Evolutionary conservation across 1,284 basidiomycete genomes (phyloP).

Genomic region (Termitomyces sp.): DNA sequence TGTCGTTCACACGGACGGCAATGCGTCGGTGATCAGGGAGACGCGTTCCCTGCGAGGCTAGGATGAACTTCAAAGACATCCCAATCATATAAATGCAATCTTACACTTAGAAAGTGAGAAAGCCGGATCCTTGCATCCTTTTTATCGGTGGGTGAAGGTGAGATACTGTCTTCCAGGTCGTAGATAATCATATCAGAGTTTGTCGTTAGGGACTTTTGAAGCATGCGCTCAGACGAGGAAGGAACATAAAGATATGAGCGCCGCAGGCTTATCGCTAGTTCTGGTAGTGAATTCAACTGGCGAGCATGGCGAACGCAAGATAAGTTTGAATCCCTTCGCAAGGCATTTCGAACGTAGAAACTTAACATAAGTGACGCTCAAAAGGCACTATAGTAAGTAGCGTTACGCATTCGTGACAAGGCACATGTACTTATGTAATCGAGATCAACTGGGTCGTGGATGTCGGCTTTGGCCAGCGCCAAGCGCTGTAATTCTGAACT

Average conservation of each 20-base stretch:
- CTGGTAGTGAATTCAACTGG: not conserved
- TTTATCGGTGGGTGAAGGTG: conserved; percentile 60
- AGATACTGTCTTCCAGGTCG: conserved; percentile 81
- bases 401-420: too few species aligned
- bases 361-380: not conserved
- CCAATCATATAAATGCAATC: conserved; percentile 18
- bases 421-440: not conserved
- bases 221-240: conserved; percentile 72
- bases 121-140: conserved; percentile 55
- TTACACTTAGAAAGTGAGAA: conserved; percentile 52
- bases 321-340: not conserved
- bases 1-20: conserved; percentile 74
- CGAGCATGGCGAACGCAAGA: not conserved
- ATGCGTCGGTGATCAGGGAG: conserved; percentile 48
- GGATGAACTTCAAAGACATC: not conserved
- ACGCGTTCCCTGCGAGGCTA: conserved; percentile 21
- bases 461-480: not conserved
- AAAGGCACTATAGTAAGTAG: too few species aligned
- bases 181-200: conserved; percentile 77
- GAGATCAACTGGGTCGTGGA: not conserved
- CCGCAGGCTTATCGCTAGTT: not conserved
- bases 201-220: conserved; percentile 66
- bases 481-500: not conserved
- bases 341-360: not conserved
- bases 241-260: conserved; percentile 9